Evolutionary conservation across 768 basidiomycete species (phyloP), one percentile per base, ranked within the genome.

Genomic region (Aureoboletus auriporus): DNA sequence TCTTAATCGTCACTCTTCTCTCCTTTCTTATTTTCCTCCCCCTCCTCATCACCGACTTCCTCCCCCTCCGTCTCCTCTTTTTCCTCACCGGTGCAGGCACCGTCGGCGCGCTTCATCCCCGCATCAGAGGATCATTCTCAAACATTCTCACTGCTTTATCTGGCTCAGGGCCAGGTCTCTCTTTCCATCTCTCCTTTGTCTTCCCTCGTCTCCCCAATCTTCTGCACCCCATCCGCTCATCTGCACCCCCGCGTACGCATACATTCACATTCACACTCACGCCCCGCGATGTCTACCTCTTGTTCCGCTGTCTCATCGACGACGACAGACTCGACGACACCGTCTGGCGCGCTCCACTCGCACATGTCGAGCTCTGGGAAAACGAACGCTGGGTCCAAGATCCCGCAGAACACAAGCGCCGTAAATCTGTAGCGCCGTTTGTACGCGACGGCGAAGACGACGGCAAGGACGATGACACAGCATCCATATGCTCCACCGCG

Each of bases 321-420:
- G 71, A 92, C 53, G 84, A 90, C 52, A 71, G 69, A 10, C 74
- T 92, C 4, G 70, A 73, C 6, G 84, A 89, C 58, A 66, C 59
- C 27, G 79, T 78, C 38, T 90, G 87, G 86, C 70, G 66, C 0
- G 71, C 82, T 2, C 79, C 84, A 59, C 74, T 83, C 68, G 64
- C 78, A 6, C 76, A 82, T 30, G 86, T 91, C 13, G 85, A 88
- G 63, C 61, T 91, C 20, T 91, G 79, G 72, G 89, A 92, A 71
- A 92, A 90, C 65, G 86, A 91, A 61, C 73, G 89, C 14, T 83
- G 76, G 69, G 61, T 65, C 31, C 63, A 66, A 29, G 49, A 52
- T 29, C 44, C 31, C 2, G 8, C 38, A 0, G 49, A 60, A 6
- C 17, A 9, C 29, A 51, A 48, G 44, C 46, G 44, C 7, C 44